Conservation (phyloP, 768 basidiomycete species). For the Obba rivulosa region DNA sequence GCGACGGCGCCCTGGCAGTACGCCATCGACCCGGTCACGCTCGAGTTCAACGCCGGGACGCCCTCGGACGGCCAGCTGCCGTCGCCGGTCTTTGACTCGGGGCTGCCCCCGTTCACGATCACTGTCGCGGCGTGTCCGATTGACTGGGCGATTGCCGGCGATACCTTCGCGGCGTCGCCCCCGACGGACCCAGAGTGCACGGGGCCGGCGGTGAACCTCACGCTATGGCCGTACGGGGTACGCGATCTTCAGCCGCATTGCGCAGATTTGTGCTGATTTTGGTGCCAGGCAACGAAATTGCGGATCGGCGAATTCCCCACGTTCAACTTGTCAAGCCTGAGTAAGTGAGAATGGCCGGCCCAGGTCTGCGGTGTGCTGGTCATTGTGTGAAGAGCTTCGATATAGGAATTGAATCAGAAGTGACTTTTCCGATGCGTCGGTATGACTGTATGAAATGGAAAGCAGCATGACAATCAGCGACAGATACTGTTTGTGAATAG, state of each 20-base stretch:
- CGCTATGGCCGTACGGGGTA: slow-evolving; percentile 45
- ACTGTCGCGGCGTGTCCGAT: slow-evolving; percentile 46
- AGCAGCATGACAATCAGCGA: too few species aligned
- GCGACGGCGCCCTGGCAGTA: slow-evolving; percentile 45
- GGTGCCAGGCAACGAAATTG: slow-evolving; percentile 25
- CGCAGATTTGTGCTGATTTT: not conserved
- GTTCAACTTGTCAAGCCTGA: slow-evolving; percentile 8
- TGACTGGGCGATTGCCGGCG: slow-evolving; percentile 40
- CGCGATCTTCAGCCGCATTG: slow-evolving; percentile 15
- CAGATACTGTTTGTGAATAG: too few species aligned
- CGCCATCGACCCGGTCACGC: slow-evolving; percentile 43
- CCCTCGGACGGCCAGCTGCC: slow-evolving; percentile 20
- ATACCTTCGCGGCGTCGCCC: slow-evolving; percentile 45
- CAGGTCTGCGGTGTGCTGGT: too few species aligned
- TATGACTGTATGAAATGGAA: too few species aligned
- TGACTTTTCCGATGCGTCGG: too few species aligned
- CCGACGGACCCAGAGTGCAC: slow-evolving; percentile 39
- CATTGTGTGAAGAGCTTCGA: too few species aligned
- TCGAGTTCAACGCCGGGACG: slow-evolving; percentile 21
- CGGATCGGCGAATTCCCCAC: slow-evolving; percentile 29
- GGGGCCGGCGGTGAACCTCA: slow-evolving; percentile 36
- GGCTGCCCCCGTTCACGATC: slow-evolving; percentile 42
- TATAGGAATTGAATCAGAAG: too few species aligned
- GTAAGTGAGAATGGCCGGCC: too few species aligned
- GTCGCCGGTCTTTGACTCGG: slow-evolving; percentile 38